These are phyloP conservation scores for Aspergillus phoenicis DNA, from an alignment of 2,329 filamentous ascomycete genomes.

Conservation along the genomic window DNA sequence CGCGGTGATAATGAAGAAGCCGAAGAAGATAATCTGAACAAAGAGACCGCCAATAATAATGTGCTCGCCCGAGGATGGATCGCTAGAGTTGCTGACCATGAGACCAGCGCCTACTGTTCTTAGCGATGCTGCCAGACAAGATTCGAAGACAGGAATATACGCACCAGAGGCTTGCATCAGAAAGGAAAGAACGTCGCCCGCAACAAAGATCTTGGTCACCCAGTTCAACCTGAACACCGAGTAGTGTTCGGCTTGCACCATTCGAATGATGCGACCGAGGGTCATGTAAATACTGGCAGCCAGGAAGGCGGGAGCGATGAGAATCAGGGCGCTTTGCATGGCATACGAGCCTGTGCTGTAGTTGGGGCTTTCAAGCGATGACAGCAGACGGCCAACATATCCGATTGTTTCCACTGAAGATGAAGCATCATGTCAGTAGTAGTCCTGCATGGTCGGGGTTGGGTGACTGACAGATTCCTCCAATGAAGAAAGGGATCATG, in stretches of 20 bases:
- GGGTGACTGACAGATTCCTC: constrained; percentile 36
- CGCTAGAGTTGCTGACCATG: constrained; percentile 24
- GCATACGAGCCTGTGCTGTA: constrained; percentile 32
- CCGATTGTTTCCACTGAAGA: constrained; percentile 54
- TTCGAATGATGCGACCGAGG: constrained; percentile 31
- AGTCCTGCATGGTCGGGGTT: background rate
- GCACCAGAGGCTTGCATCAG: constrained; percentile 36
- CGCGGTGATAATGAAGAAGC: constrained; percentile 31
- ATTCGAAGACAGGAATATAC: background rate
- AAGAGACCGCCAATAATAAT: constrained; percentile 36
- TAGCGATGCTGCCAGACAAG: background rate
- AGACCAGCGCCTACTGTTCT: constrained; percentile 27
- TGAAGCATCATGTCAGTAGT: background rate
- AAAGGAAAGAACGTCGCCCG: constrained; percentile 36
- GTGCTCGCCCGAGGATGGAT: constrained; percentile 26
- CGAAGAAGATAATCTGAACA: constrained; percentile 36
- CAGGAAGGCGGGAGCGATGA: constrained; percentile 34
- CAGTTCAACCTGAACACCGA: constrained; percentile 26
- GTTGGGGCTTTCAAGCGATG: constrained; percentile 36
- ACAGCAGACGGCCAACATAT: constrained; percentile 54
- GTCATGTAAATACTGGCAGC: constrained; percentile 35
- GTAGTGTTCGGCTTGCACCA: constrained; percentile 28
- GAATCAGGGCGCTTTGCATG: constrained; percentile 31
- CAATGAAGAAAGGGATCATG: constrained; percentile 35
- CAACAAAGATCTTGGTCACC: constrained; percentile 36